Conservation (phyloP, 148 eudicot genomes). For the Beta vulgaris region DNA sequence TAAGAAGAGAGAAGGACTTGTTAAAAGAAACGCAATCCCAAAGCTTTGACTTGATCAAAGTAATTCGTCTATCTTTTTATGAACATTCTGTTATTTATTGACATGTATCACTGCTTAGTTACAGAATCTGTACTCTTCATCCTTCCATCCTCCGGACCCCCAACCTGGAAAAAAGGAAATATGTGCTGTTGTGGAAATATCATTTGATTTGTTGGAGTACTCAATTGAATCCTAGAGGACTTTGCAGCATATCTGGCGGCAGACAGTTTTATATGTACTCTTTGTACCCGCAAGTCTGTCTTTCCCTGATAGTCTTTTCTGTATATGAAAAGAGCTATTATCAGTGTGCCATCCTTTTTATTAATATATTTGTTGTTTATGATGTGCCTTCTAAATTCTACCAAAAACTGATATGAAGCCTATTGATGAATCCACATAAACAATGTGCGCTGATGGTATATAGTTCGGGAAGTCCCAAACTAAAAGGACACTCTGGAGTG, state of each 20-base stretch:
- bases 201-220: not conserved
- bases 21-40: conserved; percentile 65
- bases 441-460: not conserved
- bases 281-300: not conserved
- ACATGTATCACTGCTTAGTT: conserved; percentile 3
- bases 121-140: not conserved
- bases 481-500: not conserved
- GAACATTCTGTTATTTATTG: not conserved
- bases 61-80: conserved; percentile 29
- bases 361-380: not conserved
- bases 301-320: not conserved
- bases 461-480: not conserved
- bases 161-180: too few relatives aligned
- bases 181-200: not conserved
- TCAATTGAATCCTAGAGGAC: not conserved
- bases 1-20: conserved; percentile 71
- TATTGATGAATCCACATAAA: not conserved
- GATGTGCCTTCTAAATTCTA: not conserved
- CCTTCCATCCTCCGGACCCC: not conserved
- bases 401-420: not conserved
- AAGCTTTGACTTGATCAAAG: conserved; percentile 65
- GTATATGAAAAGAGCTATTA: not conserved
- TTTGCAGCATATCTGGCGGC: not conserved
- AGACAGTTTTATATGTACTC: not conserved
- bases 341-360: not conserved